A percentile compares a stretch with the other conserved stretches of the same genome.
Evolutionary conservation across 345 rosid genomes (phyloP).

Genomic region (Gossypium stocksii): DNA sequence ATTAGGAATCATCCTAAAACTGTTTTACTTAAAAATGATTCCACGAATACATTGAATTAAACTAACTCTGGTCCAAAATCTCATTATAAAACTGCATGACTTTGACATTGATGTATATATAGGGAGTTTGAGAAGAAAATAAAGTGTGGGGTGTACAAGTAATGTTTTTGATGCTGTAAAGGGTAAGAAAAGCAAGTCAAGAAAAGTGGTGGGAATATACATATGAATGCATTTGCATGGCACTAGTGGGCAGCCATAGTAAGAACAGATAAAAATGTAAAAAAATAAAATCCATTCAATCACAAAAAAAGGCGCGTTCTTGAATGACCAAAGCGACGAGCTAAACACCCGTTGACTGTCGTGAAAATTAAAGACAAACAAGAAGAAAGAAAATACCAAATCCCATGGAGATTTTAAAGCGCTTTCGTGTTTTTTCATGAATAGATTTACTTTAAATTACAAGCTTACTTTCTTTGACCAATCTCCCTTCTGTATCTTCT

Average conservation of each 20-base stretch:
- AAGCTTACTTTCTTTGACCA: conserved; percentile 14
- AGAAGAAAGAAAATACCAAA: background rate
- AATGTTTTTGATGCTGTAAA: background rate
- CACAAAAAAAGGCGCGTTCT: background rate
- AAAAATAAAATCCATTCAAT: no score
- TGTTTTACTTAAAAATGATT: no score
- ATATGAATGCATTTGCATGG: background rate
- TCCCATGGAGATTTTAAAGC: background rate
- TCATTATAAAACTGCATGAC: no score
- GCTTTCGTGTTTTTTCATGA: background rate
- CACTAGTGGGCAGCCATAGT: background rate
- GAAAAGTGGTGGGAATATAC: background rate
- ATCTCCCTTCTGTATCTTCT: background rate
- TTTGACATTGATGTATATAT: no score
- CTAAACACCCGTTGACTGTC: background rate
- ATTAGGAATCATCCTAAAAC: no score
- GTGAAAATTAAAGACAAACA: background rate
- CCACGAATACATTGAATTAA: no score
- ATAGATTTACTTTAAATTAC: background rate
- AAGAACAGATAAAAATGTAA: background rate
- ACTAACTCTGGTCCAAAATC: no score
- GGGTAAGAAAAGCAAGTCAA: background rate
- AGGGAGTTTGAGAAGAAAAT: background rate
- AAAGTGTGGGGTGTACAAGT: background rate
- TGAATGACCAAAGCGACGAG: background rate